phyloP scores from a whole-genome alignment of 495 filamentous ascomycete genomes.

The Massariosphaeria phaeospora region DNA sequence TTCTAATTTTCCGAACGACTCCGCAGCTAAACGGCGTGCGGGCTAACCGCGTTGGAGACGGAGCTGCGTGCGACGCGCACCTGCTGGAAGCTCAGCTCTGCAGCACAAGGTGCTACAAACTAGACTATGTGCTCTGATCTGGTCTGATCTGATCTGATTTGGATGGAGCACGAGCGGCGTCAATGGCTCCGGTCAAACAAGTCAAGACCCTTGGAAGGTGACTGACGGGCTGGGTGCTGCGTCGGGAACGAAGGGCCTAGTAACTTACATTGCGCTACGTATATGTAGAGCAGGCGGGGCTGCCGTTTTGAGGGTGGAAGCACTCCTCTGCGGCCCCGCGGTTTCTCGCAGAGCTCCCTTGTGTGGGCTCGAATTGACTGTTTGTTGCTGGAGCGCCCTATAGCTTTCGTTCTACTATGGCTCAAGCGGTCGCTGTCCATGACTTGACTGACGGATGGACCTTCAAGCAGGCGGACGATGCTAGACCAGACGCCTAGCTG shows the following conservation, averaged over 20 bases:
- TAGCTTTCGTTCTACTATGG: conserved; percentile 14
- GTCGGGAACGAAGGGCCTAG: conserved; percentile 14
- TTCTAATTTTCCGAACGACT: conserved; percentile 26
- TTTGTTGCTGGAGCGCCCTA: neutral
- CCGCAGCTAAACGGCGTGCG: conserved; percentile 4
- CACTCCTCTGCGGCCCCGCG: conserved; percentile 1
- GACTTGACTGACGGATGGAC: conserved; percentile 36
- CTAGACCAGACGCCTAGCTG: conserved; percentile 33
- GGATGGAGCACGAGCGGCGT: conserved; percentile 26
- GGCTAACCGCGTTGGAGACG: conserved; percentile 32
- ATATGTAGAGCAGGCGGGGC: conserved; percentile 23
- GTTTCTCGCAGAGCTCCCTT: neutral
- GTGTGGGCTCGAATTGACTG: no score
- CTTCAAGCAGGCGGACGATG: conserved; percentile 37
- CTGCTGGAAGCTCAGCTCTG: conserved; percentile 14
- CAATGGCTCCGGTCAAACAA: conserved; percentile 28
- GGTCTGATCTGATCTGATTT: no score
- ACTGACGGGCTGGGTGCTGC: conserved; percentile 14
- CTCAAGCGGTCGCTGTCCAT: conserved; percentile 29
- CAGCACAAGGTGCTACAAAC: conserved; percentile 24
- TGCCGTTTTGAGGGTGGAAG: conserved; percentile 3
- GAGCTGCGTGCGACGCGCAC: conserved; percentile 4
- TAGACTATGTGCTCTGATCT: no score
- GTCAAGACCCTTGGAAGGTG: no score
- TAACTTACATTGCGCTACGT: conserved; percentile 30